Conservation (phyloP, 306 rosid genomes). For the Gastrolobium bilobum region DNA sequence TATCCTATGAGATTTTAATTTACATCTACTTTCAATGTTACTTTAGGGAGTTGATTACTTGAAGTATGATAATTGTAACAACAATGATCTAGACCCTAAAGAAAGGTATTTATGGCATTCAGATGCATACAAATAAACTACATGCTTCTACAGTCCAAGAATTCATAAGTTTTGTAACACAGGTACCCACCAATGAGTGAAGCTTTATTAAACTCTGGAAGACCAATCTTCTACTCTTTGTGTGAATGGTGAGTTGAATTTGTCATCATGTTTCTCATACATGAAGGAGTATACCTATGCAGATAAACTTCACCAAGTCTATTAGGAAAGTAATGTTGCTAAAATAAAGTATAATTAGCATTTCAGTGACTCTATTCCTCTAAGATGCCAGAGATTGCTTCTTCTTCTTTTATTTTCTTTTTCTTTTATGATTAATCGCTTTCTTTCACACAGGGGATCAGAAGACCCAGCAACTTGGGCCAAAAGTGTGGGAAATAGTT, state of each 20-base stretch:
- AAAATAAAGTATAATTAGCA: not conserved
- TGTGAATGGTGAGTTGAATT: conserved; percentile 77
- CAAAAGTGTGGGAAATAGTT: conserved; percentile 70
- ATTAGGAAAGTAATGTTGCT: not conserved
- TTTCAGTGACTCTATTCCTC: not conserved
- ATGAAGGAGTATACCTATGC: not conserved
- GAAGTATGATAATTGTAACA: conserved; percentile 83
- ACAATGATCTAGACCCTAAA: conserved; percentile 63
- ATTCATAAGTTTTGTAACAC: conserved; percentile 28
- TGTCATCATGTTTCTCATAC: conserved; percentile 12
- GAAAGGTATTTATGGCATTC: conserved; percentile 56
- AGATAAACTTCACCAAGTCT: not conserved
- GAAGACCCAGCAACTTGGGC: conserved; percentile 85
- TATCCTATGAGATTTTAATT: conserved; percentile 15
- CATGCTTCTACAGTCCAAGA: not conserved
- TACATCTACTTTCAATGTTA: conserved; percentile 1
- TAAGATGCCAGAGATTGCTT: not conserved
- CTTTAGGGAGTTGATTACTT: conserved; percentile 76
- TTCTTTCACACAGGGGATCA: conserved; percentile 65
- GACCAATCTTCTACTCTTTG: conserved; percentile 71
- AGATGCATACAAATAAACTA: not conserved
- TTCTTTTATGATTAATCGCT: conserved; percentile 8
- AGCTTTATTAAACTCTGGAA: conserved; percentile 64
- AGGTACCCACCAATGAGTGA: conserved; percentile 78
- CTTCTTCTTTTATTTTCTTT: no score